Conservation (phyloP, 176 grass and related monocot species). For the Paspalum notatum region DNA sequence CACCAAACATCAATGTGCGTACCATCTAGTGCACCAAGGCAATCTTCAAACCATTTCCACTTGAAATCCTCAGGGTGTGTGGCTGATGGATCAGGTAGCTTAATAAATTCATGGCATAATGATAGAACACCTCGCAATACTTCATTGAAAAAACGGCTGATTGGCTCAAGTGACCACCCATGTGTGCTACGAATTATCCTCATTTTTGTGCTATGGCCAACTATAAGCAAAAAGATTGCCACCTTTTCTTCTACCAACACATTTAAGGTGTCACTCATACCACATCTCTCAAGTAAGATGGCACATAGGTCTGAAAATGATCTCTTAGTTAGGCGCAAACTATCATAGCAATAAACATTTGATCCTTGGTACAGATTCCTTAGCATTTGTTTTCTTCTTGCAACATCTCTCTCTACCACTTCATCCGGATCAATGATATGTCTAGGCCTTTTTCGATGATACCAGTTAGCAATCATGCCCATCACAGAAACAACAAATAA, state of each 20-base stretch:
- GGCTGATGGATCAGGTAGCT: background rate
- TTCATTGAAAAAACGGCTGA: background rate
- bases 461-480: background rate
- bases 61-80: constrained; percentile 39
- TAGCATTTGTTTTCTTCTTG: background rate
- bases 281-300: too few species aligned
- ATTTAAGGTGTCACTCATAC: background rate
- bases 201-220: background rate
- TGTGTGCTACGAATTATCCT: background rate
- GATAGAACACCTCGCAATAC: background rate
- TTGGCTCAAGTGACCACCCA: background rate
- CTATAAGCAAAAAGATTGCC: background rate
- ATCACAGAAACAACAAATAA: background rate
- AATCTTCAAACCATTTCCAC: constrained; percentile 23
- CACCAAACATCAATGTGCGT: background rate
- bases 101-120: background rate
- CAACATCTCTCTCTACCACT: background rate
- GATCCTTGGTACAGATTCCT: background rate
- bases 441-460: background rate
- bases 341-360: background rate
- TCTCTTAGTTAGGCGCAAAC: background rate
- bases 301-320: background rate
- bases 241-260: background rate
- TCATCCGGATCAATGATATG: background rate
- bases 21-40: background rate